Conservation (phyloP, 108 stramenopile genomes). For the Schizochytrium sp. region DNA sequence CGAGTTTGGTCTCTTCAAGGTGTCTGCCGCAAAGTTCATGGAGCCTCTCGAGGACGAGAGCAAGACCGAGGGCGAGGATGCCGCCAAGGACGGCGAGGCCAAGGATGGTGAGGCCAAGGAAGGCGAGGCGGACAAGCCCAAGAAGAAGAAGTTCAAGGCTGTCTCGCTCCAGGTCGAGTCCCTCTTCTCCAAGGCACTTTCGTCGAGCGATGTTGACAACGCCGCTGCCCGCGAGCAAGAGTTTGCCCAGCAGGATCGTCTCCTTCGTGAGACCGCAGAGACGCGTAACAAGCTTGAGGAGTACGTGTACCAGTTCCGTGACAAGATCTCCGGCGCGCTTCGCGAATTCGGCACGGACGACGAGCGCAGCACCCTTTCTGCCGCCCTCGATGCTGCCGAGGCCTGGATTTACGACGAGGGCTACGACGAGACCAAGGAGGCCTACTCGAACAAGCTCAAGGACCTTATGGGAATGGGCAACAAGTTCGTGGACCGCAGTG, state of each 20-base stretch:
- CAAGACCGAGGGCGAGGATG: constrained; percentile 15
- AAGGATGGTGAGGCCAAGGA: not conserved
- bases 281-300: constrained; percentile 95
- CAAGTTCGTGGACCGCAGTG: constrained; percentile 72
- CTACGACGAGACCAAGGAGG: constrained; percentile 85
- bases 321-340: constrained; percentile 76
- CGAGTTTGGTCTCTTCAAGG: constrained; percentile 73
- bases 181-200: constrained; percentile 38
- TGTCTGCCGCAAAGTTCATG: constrained; percentile 86
- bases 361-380: constrained; percentile 63
- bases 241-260: constrained; percentile 74
- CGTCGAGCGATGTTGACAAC: constrained; percentile 65
- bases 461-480: constrained; percentile 73
- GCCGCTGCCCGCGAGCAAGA: constrained; percentile 68
- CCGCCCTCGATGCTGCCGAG: constrained; percentile 65
- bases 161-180: constrained; percentile 43
- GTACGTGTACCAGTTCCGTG: constrained; percentile 96
- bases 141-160: constrained; percentile 81
- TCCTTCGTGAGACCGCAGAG: constrained; percentile 85
- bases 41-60: constrained; percentile 60
- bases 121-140: constrained; percentile 33
- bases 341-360: constrained; percentile 66
- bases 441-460: constrained; percentile 70
- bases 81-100: not conserved
- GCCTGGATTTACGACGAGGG: constrained; percentile 97